Conservation (phyloP, 2,329 filamentous ascomycete species). For the Cladosporium sp. region DNA sequence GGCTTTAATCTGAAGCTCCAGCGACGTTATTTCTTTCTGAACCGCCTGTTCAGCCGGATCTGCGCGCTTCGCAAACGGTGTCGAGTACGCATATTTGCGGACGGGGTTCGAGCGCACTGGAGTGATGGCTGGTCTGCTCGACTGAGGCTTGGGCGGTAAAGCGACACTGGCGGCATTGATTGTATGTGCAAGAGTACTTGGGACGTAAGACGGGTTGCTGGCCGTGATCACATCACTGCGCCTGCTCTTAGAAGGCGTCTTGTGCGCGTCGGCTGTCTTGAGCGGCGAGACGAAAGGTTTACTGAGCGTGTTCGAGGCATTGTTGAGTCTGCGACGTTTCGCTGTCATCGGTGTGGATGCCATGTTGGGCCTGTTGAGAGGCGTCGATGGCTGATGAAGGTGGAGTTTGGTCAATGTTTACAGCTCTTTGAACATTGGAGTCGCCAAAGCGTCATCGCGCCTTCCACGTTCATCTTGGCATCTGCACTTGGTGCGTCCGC, state of each 20-base stretch:
- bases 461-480: neutral
- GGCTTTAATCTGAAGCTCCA: conserved; percentile 40
- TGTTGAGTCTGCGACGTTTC: conserved; percentile 65
- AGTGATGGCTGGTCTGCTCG: conserved; percentile 2
- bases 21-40: conserved; percentile 28
- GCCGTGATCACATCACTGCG: conserved; percentile 17
- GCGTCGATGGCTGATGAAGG: neutral
- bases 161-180: conserved; percentile 16
- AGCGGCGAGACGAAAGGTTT: conserved; percentile 74
- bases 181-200: conserved; percentile 35
- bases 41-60: conserved; percentile 29
- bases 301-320: conserved; percentile 58
- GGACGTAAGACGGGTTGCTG: conserved; percentile 27
- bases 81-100: conserved; percentile 40
- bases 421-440: too few species aligned
- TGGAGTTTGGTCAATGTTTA: neutral
- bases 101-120: conserved; percentile 29
- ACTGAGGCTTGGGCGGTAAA: neutral
- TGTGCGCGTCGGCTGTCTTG: conserved; percentile 22
- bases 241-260: conserved; percentile 23
- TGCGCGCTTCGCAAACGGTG: conserved; percentile 24
- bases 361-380: conserved; percentile 35
- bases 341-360: conserved; percentile 48
- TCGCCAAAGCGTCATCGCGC: neutral
- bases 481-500: neutral